Conservation (phyloP, 2,329 filamentous ascomycete genomes). For the Lecanoromycetidae sp. region DNA sequence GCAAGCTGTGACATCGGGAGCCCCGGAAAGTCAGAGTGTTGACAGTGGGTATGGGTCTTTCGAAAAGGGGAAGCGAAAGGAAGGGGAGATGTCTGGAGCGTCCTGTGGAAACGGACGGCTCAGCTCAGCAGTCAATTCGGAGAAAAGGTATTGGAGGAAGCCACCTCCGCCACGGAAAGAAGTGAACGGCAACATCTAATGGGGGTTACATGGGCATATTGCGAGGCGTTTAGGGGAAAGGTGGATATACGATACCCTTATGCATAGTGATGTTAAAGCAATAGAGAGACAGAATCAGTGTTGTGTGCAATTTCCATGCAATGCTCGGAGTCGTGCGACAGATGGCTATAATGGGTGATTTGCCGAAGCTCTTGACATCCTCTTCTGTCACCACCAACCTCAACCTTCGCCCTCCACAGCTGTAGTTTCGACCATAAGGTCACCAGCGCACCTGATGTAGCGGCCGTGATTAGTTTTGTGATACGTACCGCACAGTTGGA, state of each 20-base stretch:
- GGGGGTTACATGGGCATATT: conserved; percentile 14
- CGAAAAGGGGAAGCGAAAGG: conserved; percentile 4
- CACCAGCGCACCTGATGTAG: conserved; percentile 35
- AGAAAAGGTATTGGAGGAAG: conserved; percentile 46
- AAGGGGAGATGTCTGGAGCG: background rate
- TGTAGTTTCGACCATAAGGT: conserved; percentile 50
- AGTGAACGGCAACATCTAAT: conserved; percentile 1
- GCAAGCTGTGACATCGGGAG: conserved; percentile 5
- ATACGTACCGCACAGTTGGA: background rate
- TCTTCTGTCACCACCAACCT: conserved; percentile 11
- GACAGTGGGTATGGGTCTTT: background rate
- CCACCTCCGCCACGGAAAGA: conserved; percentile 18
- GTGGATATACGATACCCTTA: conserved; percentile 13
- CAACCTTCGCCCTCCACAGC: conserved; percentile 39
- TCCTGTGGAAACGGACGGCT: conserved; percentile 27
- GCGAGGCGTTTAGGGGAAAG: conserved; percentile 20
- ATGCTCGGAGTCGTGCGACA: too few relatives aligned
- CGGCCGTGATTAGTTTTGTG: background rate
- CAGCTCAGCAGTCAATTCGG: conserved; percentile 47
- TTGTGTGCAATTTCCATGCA: background rate
- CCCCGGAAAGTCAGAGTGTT: conserved; percentile 3
- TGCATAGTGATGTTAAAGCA: background rate
- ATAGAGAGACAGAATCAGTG: too few relatives aligned
- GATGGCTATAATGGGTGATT: too few relatives aligned
- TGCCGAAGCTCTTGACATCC: background rate